Base-by-base conservation (phyloP, 2,329 filamentous ascomycete species). In the Penicillium aurantiogriseum region DNA sequence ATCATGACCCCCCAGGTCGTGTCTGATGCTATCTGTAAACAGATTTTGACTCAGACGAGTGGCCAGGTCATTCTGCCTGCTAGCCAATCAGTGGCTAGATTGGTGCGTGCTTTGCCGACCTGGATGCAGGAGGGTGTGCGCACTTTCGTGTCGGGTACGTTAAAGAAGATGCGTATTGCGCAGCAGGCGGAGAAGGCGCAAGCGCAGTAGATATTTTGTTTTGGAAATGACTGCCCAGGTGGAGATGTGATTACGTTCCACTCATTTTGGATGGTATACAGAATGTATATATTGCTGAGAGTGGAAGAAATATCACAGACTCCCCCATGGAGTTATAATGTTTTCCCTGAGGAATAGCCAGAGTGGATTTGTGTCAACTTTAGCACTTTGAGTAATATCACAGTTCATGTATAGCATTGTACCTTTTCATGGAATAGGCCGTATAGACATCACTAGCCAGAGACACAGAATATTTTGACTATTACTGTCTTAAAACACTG, bases 21-120 rank as follows among this genome's bases (percentile, higher is more conserved):
- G 15, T 78, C 80, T 3, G 73, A 77, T 5, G 79, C 76, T 0
- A 76, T 85, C 5, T 77, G 83, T 40, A 75, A 74, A 58, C 80
- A 83, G 62, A 75, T 85, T 11, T 66, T 82, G 21, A 77, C 71
- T 35, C 77, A 81, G 48, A 75, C 75, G 50, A 80, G 80, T 58
- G 81, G 77, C 5, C 77, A 80, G 62, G 66, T 83, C 17, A 73
- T 83, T 21, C 62, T 84, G 25, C 79, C 83, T 3, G 70, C 21
- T 64, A 74, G 62, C 59, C 73, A 65, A 19, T 71, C 15, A 3
- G 43, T 40, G 2, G 63, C 64, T 13, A 68, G 66, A 25, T 36
- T 69, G 47, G 43, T 76, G 44, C 65, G 74, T 15, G 72, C 65
- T 6, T 62, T 74, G 55, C 75, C 80, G 1, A 73, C 72, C 39